phyloP scores from a whole-genome alignment of 2,329 filamentous ascomycete genomes.

The Aspergillus piperis region DNA sequence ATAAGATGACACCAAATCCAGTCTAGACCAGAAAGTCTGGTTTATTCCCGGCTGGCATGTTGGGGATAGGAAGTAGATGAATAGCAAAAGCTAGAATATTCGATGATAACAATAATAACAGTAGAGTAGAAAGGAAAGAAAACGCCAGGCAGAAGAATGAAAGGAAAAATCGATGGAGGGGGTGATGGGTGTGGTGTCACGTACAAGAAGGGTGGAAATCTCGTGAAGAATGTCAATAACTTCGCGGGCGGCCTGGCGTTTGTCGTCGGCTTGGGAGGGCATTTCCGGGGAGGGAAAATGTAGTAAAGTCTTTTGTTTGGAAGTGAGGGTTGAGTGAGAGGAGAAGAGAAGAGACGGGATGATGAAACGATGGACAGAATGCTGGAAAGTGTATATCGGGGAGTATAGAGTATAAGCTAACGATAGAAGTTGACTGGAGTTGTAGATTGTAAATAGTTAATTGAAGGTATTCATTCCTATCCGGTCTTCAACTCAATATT shows the following conservation, averaged over 20 bases:
- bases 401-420: too few relatives aligned
- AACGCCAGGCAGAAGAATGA: background rate
- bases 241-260: conserved; percentile 52
- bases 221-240: conserved; percentile 55
- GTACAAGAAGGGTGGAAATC: conserved; percentile 50
- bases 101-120: too few relatives aligned
- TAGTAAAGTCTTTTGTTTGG: background rate
- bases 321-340: background rate
- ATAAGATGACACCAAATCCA: background rate
- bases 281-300: conserved; percentile 31
- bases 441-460: background rate
- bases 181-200: conserved; percentile 9
- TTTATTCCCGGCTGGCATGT: too few relatives aligned
- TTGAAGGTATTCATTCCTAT: background rate
- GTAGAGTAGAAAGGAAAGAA: too few relatives aligned
- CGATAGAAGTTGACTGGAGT: background rate
- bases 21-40: too few relatives aligned
- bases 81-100: too few relatives aligned
- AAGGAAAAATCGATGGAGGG: background rate
- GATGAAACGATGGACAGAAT: background rate
- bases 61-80: too few relatives aligned
- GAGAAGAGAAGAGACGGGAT: background rate
- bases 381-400: background rate
- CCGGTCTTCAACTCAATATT: too few relatives aligned
- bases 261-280: conserved; percentile 47